Conservation (phyloP, 805 yeast species). For the Yarrowia bubula region DNA sequence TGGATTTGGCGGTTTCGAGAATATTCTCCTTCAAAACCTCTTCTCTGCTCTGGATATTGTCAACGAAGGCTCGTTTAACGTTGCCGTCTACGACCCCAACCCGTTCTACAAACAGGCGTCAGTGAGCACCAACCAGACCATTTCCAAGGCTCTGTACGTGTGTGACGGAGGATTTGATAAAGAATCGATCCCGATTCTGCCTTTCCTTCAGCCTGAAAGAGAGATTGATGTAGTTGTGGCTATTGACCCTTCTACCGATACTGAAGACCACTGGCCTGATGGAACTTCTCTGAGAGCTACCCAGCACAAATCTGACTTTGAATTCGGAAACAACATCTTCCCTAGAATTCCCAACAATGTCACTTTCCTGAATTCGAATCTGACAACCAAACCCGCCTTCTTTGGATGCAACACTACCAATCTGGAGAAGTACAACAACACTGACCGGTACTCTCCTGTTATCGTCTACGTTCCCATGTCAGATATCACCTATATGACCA, state of each 20-base stretch:
- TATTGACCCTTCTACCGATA: slow-evolving; percentile 67
- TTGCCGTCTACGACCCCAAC: slow-evolving; percentile 68
- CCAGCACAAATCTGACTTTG: slow-evolving; percentile 55
- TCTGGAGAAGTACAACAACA: slow-evolving; percentile 54
- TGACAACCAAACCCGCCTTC: slow-evolving; percentile 57
- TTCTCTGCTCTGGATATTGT: slow-evolving; percentile 48
- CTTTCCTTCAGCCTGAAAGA: slow-evolving; percentile 59
- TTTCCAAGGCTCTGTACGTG: slow-evolving; percentile 46
- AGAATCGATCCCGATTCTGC: slow-evolving; percentile 63
- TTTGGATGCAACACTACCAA: slow-evolving; percentile 74
- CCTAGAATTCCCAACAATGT: slow-evolving; percentile 49
- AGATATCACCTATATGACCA: slow-evolving; percentile 65
- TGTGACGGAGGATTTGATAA: slow-evolving; percentile 74
- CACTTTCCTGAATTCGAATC: slow-evolving; percentile 59
- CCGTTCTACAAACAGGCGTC: slow-evolving; percentile 55
- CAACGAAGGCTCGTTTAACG: slow-evolving; percentile 46
- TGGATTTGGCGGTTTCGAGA: slow-evolving; percentile 8
- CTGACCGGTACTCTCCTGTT: slow-evolving; percentile 51
- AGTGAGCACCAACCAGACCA: slow-evolving; percentile 39
- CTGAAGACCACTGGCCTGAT: slow-evolving; percentile 57
- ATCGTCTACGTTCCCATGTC: slow-evolving; percentile 68
- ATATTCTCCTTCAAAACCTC: slow-evolving; percentile 50
- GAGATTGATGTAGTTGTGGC: slow-evolving; percentile 64
- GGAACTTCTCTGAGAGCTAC: slow-evolving; percentile 61
- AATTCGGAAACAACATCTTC: slow-evolving; percentile 48